Percentiles rank a stretch among this genome's conserved stretches.
Conservation (phyloP, 148 eudicot genomes). For the Heliosperma pusillum region DNA sequence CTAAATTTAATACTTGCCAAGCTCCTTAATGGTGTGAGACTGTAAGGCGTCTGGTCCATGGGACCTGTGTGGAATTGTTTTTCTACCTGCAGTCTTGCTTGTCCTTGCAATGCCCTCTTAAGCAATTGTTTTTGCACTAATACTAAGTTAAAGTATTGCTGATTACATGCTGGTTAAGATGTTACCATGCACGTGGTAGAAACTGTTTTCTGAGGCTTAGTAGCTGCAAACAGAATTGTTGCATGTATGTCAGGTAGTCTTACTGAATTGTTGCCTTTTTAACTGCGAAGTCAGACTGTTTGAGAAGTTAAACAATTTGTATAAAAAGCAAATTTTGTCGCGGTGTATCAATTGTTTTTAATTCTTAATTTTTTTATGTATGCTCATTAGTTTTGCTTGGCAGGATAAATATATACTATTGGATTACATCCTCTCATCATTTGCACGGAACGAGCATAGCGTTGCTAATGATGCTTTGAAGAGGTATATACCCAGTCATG, state of each 20-base stretch:
- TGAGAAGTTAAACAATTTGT: neutral
- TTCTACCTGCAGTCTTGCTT: too few species aligned
- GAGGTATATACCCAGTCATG: slow-evolving; percentile 27
- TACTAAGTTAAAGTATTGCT: too few species aligned
- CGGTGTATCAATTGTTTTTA: neutral
- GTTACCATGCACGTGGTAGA: too few species aligned
- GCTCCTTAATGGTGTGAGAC: too few species aligned
- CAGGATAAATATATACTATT: slow-evolving; percentile 62
- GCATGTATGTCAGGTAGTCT: neutral
- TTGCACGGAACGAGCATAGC: slow-evolving; percentile 38
- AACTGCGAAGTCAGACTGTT: neutral
- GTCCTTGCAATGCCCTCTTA: too few species aligned
- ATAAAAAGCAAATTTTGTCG: neutral
- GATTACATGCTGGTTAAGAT: too few species aligned
- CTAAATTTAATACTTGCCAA: too few species aligned
- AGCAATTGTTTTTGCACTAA: too few species aligned
- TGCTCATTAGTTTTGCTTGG: slow-evolving; percentile 10
- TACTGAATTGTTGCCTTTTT: neutral
- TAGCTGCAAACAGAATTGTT: neutral
- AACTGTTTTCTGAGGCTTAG: too few species aligned
- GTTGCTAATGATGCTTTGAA: slow-evolving; percentile 43
- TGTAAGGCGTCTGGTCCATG: too few species aligned
- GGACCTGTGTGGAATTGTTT: too few species aligned
- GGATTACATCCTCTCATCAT: slow-evolving; percentile 53
- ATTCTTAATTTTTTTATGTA: neutral